These are phyloP conservation scores for Aspergillus spinulosporus DNA, from an alignment of 2,329 filamentous ascomycete species.

Conservation along the genomic window DNA sequence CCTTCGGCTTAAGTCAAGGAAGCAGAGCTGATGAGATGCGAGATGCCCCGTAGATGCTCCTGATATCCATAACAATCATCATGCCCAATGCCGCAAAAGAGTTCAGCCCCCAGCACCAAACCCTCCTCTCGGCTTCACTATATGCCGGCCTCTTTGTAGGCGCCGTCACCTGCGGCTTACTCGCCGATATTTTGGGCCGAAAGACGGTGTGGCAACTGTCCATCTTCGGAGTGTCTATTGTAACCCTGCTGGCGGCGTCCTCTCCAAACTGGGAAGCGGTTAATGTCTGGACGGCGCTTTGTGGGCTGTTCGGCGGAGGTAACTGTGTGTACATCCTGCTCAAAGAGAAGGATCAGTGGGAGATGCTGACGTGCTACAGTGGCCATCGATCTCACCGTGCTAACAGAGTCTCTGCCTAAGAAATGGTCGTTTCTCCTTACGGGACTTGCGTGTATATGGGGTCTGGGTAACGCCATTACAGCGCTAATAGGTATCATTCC, in stretches of 20 bases:
- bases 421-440: slow-evolving; percentile 34
- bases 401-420: neutral
- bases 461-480: slow-evolving; percentile 34
- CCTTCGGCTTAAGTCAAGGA: too few relatives aligned
- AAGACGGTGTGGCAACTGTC: slow-evolving; percentile 13
- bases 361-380: slow-evolving; percentile 11
- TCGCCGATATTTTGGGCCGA: slow-evolving; percentile 14
- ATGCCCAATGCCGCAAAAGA: slow-evolving; percentile 14
- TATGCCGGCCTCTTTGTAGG: slow-evolving; percentile 11
- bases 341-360: too few relatives aligned
- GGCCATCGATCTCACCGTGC: slow-evolving; percentile 17
- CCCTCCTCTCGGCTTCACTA: neutral
- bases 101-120: neutral
- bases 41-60: slow-evolving; percentile 6
- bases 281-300: neutral
- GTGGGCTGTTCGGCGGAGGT: slow-evolving; percentile 20
- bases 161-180: slow-evolving; percentile 5
- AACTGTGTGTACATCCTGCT: slow-evolving; percentile 16
- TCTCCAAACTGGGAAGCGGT: slow-evolving; percentile 11
- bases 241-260: slow-evolving; percentile 8
- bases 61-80: slow-evolving; percentile 5
- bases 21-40: neutral
- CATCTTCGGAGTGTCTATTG: slow-evolving; percentile 12
- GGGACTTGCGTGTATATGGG: slow-evolving; percentile 25
- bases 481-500: neutral